phyloP scores from a whole-genome alignment of 148 eudicot genomes.

The Euryodendron excelsum region DNA sequence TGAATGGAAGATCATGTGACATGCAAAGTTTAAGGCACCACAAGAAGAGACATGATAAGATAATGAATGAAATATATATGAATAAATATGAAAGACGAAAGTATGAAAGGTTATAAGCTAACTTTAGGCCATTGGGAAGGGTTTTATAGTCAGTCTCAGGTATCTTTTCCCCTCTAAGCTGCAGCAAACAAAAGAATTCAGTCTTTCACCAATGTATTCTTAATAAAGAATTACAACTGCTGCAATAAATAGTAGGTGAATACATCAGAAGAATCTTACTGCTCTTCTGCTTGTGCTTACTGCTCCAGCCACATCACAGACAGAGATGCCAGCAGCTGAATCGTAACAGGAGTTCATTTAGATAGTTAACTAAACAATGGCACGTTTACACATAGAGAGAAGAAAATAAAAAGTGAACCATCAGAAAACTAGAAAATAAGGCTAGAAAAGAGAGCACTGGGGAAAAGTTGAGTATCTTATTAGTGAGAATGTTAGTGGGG shows the following conservation, averaged over 20 bases:
- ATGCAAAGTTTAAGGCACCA: neutral
- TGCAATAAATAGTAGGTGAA: neutral
- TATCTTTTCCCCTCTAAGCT: slow-evolving; percentile 85
- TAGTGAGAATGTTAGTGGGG: neutral
- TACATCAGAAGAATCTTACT: slow-evolving; percentile 42
- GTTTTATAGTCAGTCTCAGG: slow-evolving; percentile 77
- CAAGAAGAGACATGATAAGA: neutral
- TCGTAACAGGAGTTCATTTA: slow-evolving; percentile 17
- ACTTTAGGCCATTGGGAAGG: slow-evolving; percentile 94
- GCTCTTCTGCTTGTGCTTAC: slow-evolving; percentile 98
- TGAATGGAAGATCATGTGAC: neutral
- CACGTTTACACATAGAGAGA: neutral
- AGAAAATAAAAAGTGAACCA: neutral
- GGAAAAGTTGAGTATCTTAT: neutral
- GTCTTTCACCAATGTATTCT: neutral
- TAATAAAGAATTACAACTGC: neutral
- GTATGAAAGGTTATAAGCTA: slow-evolving; percentile 24
- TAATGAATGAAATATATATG: neutral
- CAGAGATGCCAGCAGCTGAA: slow-evolving; percentile 70
- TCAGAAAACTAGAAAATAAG: neutral
- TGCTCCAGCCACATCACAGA: slow-evolving; percentile 62
- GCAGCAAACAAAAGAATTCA: slow-evolving; percentile 32
- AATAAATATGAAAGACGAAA: neutral
- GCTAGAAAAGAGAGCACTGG: neutral
- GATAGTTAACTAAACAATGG: neutral